Conservation (phyloP, 805 yeast species). For the Hanseniaspora vineae region DNA sequence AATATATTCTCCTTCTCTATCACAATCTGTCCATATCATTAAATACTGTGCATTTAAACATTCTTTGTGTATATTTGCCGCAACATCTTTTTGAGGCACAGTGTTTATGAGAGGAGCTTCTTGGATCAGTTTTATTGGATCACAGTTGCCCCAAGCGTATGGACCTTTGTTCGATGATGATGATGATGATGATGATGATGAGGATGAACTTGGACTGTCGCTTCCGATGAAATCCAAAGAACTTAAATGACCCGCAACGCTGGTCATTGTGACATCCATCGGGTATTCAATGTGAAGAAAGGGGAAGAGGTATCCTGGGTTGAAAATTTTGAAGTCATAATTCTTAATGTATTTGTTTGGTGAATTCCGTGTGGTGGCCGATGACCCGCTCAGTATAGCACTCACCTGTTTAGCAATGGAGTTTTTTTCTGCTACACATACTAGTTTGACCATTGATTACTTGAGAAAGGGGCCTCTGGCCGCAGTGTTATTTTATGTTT, state of each 20-base stretch:
- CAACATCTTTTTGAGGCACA: slow-evolving; percentile 34
- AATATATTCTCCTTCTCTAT: slow-evolving; percentile 89
- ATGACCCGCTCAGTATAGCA: slow-evolving; percentile 69
- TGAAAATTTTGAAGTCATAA: slow-evolving; percentile 56
- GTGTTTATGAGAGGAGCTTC: slow-evolving; percentile 46
- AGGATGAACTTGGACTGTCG: slow-evolving; percentile 10
- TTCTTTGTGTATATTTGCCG: slow-evolving; percentile 54
- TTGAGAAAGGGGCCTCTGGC: too few relatives aligned
- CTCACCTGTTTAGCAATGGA: slow-evolving; percentile 79
- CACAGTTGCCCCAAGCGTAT: slow-evolving; percentile 53
- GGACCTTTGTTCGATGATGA: slow-evolving; percentile 25
- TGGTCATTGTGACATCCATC: slow-evolving; percentile 69
- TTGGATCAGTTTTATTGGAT: slow-evolving; percentile 50
- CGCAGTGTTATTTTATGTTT: too few relatives aligned
- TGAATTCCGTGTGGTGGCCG: slow-evolving; percentile 30
- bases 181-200: too few relatives aligned
- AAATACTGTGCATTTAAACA: slow-evolving; percentile 46
- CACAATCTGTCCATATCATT: slow-evolving; percentile 98
- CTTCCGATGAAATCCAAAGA: slow-evolving; percentile 44
- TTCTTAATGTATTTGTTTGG: slow-evolving; percentile 56
- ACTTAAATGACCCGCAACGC: slow-evolving; percentile 79
- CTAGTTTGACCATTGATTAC: slow-evolving; percentile 41
- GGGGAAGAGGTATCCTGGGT: slow-evolving; percentile 31
- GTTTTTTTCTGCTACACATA: slow-evolving; percentile 96
- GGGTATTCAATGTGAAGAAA: slow-evolving; percentile 31